Base-by-base conservation (phyloP, 441 rosid genomes). In the Euphorbia corollata region DNA sequence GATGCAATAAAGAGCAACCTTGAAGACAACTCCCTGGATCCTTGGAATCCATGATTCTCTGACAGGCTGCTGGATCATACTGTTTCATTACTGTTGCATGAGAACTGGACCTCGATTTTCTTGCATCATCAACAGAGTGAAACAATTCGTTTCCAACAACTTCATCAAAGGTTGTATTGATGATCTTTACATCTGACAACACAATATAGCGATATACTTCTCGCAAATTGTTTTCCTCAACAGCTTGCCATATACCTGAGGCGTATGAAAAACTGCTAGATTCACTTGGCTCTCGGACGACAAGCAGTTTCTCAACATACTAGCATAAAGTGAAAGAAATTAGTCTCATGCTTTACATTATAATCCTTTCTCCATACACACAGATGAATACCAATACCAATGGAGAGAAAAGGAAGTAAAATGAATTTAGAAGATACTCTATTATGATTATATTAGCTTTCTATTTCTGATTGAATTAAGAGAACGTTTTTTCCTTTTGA, bases 1-100 rank as follows among this genome's bases (percentile, higher is more conserved):
- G 75, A 70, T 92, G 98, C 80, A 92, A 82, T 64, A 92, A 59
- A 4, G 97, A 86, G 77, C 93, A 86, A 56, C 98, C 98, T 78
- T 87, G 92, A 75, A 88, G 86, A 80, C 96, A 89, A 65, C 64
- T 84, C 64, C 82, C 85, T 1, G 87, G 86, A 71, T 87, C 85
- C 64, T 78, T 74, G 57, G 87, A 81, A 64, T 81, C 85, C 66
- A 73, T 82, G 75, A 83, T 80, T 78, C 84, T 83, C 79, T 74
- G 82, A 76, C 92, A 88, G 64, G 53, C 63, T 53, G 74, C 73
- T 62, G 92, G 96, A 77, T 84, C 88, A 63, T 73, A 68, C 57
- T 73, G 76, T 71, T 77, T 79, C 68, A 13, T 72, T 30, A 80
- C 84, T 19, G 45, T 63, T 43, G 59, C 65, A 64, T 39, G 54